These are phyloP conservation scores for Pichia sp. DNA, from an alignment of 1,139 yeast genomes.

Conservation along the genomic window DNA sequence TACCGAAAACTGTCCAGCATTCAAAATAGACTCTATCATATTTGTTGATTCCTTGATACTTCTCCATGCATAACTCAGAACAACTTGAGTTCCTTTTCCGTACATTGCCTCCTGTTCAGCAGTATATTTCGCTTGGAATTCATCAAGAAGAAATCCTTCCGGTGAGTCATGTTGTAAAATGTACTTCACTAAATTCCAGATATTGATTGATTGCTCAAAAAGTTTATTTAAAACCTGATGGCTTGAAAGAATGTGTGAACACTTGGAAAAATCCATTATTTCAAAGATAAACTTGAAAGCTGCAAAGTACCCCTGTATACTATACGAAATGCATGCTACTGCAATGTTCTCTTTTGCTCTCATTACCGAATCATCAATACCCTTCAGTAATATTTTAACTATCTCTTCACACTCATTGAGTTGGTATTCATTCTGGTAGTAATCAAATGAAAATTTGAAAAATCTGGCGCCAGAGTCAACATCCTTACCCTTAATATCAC, in stretches of 20 bases:
- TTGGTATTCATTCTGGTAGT: conserved; percentile 23
- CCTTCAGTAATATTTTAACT: conserved; percentile 34
- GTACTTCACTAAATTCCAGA: conserved; percentile 55
- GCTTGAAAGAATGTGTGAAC: background rate
- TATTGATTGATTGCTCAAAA: conserved; percentile 30
- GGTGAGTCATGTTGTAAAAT: conserved; percentile 67
- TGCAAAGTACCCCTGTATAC: conserved; percentile 65
- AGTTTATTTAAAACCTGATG: conserved; percentile 20
- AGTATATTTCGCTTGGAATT: conserved; percentile 36
- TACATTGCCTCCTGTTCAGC: conserved; percentile 36
- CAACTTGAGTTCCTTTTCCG: conserved; percentile 57
- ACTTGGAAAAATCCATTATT: conserved; percentile 28
- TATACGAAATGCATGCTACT: conserved; percentile 41
- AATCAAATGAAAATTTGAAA: conserved; percentile 45
- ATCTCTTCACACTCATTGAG: conserved; percentile 30
- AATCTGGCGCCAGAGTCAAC: conserved; percentile 82
- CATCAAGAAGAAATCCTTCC: conserved; percentile 53
- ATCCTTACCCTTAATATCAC: conserved; percentile 60
- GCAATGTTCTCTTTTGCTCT: conserved; percentile 36
- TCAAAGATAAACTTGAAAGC: conserved; percentile 51
- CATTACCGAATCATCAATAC: conserved; percentile 32
- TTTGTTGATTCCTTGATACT: conserved; percentile 73
- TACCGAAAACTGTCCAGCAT: conserved; percentile 29
- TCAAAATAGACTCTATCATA: conserved; percentile 45
- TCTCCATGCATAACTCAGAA: conserved; percentile 78